A percentile compares a stretch with the other conserved stretches of the same genome.
Conservation (phyloP, 2,329 filamentous ascomycete species). For the Cyphellophora attinorum region DNA sequence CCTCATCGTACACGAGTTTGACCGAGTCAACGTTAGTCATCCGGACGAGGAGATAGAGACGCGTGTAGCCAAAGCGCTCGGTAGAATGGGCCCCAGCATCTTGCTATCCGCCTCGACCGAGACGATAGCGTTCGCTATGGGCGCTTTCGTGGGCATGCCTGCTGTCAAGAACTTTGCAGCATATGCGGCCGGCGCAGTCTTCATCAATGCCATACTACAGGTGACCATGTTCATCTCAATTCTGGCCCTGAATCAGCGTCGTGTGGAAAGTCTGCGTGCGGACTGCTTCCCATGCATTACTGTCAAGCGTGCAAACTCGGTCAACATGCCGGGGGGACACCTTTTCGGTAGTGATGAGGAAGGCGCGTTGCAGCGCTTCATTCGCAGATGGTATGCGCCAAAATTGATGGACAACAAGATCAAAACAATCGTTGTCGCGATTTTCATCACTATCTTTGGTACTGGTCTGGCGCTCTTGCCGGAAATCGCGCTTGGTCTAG, state of each 20-base stretch:
- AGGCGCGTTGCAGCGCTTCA: constrained; percentile 72
- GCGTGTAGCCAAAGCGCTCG: constrained; percentile 77
- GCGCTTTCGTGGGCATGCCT: constrained; percentile 93
- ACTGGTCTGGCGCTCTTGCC: constrained; percentile 78
- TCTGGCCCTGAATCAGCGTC: constrained; percentile 78
- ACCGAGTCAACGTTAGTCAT: constrained; percentile 84
- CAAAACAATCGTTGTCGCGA: constrained; percentile 64
- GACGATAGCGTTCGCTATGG: constrained; percentile 84
- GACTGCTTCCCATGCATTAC: constrained; percentile 89
- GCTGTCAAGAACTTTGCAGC: constrained; percentile 95
- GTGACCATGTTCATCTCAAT: constrained; percentile 96
- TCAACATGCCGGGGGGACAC: constrained; percentile 52
- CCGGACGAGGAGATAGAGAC: constrained; percentile 81
- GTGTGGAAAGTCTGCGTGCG: constrained; percentile 78
- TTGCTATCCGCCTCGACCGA: constrained; percentile 91
- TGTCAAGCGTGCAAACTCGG: constrained; percentile 63
- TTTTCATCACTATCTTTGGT: constrained; percentile 83
- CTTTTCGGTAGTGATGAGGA: constrained; percentile 73
- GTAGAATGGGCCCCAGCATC: constrained; percentile 93
- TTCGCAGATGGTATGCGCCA: constrained; percentile 82
- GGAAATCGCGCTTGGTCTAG: constrained; percentile 73
- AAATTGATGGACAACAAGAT: constrained; percentile 67
- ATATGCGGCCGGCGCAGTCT: constrained; percentile 89
- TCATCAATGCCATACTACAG: constrained; percentile 94
- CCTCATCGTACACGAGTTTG: constrained; percentile 95